Evolutionary conservation across 768 basidiomycete species (phyloP), one percentile per base, ranked within the genome.

Genomic region (Tricholoma bakamatsutake): DNA sequence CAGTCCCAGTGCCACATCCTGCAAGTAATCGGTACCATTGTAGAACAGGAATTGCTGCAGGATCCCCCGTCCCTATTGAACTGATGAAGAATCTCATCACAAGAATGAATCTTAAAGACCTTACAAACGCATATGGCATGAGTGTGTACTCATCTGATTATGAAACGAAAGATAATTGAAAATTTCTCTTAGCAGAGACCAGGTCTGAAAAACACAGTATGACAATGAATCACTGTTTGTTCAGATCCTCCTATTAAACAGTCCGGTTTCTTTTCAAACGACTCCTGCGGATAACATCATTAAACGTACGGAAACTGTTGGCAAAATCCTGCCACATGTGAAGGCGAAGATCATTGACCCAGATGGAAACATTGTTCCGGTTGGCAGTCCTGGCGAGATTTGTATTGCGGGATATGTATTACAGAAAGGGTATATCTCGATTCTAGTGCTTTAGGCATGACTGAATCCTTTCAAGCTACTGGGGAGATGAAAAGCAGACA

Each of bases 41-140:
- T 55, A 90, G 90, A 64, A 91, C 90, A 15, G 90, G 90, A 0
- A 89, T 91, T 55, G 89, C 89, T 30, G 87, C 88, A 9, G 90
- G 90, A 1, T 85, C 89, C 0, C 79, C 89, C 0, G 73, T 92
- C 33, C 90, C 90, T 5, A 91, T 87, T 37, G 82, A 88, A 49
- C 69, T 93, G 45, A 92, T 93, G 90, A 83, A 76, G 58, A 78
- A 75, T 37, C 75, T 93, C 30, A 88, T 89, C 18, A 66, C 73
- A 18, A 81, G 82, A 61, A 61, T 93, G 54, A 87, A 90, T 61
- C 66, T 93, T 37, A 74, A 64, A 5, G 87, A 90, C 42, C 68
- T 93, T 39, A 90, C 90, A 0, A 85, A 81, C 55, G 89, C 85
- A 10, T 93, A 90, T 68, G 90, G 90, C 55, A 93, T 93, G 90